Base-by-base conservation (phyloP, 106 monocot genomes). In the Xerophyta viscosa region DNA sequence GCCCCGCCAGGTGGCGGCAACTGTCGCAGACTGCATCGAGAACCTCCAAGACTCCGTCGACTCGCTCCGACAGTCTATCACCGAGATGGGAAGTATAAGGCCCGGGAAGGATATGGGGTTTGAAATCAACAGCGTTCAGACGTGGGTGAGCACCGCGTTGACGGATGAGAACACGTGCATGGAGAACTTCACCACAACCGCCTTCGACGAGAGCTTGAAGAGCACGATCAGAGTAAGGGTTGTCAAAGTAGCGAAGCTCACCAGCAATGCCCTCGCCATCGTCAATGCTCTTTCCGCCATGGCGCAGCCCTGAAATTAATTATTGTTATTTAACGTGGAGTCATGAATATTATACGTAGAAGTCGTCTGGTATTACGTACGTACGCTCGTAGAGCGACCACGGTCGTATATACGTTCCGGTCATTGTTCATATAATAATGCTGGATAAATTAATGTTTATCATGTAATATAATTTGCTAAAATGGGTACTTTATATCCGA, bases 81-180 rank as follows among this genome's bases (percentile, higher is more conserved):
- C 6, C 28, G 66, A 24, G 45, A 66, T 66, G 66, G 27, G 17
- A n/a, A n/a, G n/a, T n/a, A n/a, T n/a, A n/a, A n/a, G n/a, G n/a
- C n/a, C n/a, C n/a, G n/a, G n/a, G n/a, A 24, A 24, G 39, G 39
- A 47, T 15, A 7, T 51, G 24, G 20, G 29, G 26, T 41, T 50
- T 18, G 47, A 59, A 19, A 30, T 61, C 8, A 22, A 48, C 41
- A 46, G 62, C 61, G 30, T 73, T 7, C 66, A 66, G 61, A 73
- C 73, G 20, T 73, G 73, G 73, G 55, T 67, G 27, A 73, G 73
- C 61, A 53, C 73, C 20, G 73, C 73, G 24, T 49, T 73, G 29
- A 73, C 73, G 24, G 41, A 73, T 19, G 73, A 66, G 54, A 28
- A 47, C 41, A 61, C 54, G 3, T 73, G 73, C 61, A 31, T 56